A percentile compares a stretch with the other conserved stretches of the same genome.
These are phyloP conservation scores for Leptographium galeiforme DNA, from an alignment of 2,329 filamentous ascomycete species.

Conservation along the genomic window DNA sequence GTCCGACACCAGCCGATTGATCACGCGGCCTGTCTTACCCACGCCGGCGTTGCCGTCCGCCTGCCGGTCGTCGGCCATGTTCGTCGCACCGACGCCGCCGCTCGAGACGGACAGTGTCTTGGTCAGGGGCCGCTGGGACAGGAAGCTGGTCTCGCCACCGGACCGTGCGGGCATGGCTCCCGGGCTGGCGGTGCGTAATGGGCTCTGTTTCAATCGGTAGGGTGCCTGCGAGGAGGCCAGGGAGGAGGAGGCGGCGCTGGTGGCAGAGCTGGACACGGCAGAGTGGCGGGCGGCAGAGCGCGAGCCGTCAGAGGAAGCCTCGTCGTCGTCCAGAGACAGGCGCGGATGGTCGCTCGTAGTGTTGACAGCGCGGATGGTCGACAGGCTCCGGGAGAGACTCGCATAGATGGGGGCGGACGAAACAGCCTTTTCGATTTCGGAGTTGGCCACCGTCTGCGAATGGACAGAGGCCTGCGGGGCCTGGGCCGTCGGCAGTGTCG, in stretches of 20 bases:
- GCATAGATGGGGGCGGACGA: slow-evolving; percentile 2
- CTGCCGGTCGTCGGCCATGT: slow-evolving; percentile 8
- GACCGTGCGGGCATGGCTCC: neutral
- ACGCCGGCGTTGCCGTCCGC: slow-evolving; percentile 44
- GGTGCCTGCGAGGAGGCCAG: slow-evolving; percentile 16
- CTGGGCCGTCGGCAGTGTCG: slow-evolving; percentile 20
- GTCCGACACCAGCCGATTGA: slow-evolving; percentile 69
- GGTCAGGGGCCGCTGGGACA: neutral
- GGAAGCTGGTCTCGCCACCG: slow-evolving; percentile 12
- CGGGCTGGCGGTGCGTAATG: slow-evolving; percentile 5
- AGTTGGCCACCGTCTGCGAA: slow-evolving; percentile 22
- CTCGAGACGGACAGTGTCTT: neutral
- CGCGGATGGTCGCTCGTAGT: slow-evolving; percentile 33
- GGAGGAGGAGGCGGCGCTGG: slow-evolving; percentile 29
- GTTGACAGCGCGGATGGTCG: slow-evolving; percentile 43
- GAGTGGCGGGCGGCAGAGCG: slow-evolving; percentile 24
- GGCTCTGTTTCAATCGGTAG: slow-evolving; percentile 18
- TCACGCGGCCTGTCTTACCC: slow-evolving; percentile 64
- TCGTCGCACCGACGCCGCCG: neutral
- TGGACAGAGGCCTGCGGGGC: slow-evolving; percentile 26
- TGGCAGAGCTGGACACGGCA: slow-evolving; percentile 40
- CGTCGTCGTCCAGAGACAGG: slow-evolving; percentile 26
- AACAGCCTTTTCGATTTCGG: slow-evolving; percentile 3
- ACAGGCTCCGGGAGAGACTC: slow-evolving; percentile 21
- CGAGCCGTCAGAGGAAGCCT: slow-evolving; percentile 23